phyloP scores from a whole-genome alignment of 345 rosid species.

The Excoecaria cochinchinensis region DNA sequence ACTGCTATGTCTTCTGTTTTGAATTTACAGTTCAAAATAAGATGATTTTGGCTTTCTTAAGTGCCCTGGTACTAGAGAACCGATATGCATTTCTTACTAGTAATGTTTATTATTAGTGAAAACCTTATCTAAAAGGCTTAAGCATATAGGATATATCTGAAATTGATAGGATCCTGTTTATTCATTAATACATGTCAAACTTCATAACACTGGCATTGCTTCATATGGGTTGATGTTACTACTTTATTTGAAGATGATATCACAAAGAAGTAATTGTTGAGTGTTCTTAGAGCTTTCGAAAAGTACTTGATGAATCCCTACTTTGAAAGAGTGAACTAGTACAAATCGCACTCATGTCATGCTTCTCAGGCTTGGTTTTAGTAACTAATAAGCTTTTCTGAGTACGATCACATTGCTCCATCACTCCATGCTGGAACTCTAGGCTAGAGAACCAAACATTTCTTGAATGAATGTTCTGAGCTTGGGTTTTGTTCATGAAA shows the following conservation, averaged over 20 bases:
- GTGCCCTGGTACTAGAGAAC: neutral
- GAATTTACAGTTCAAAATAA: neutral
- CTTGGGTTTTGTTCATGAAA: too few relatives aligned
- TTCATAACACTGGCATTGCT: neutral
- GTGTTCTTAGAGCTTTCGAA: neutral
- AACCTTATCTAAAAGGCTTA: neutral
- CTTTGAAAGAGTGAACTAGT: neutral
- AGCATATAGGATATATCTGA: neutral
- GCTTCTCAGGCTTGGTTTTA: neutral
- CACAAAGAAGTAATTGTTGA: neutral
- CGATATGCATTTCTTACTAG: too few relatives aligned
- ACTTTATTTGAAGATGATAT: neutral
- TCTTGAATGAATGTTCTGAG: too few relatives aligned
- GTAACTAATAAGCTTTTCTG: neutral
- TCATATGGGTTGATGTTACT: neutral
- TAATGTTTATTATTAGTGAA: neutral
- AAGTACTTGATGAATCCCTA: neutral
- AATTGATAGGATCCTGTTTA: constrained; percentile 5
- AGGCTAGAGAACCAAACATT: too few relatives aligned
- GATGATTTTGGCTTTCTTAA: neutral
- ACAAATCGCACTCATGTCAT: neutral
- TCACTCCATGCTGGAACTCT: neutral
- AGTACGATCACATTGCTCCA: neutral
- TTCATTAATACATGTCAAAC: neutral
- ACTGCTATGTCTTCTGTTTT: neutral